These are phyloP conservation scores for Talaromyces funiculosus DNA, from an alignment of 2,329 filamentous ascomycete species.

Conservation along the genomic window DNA sequence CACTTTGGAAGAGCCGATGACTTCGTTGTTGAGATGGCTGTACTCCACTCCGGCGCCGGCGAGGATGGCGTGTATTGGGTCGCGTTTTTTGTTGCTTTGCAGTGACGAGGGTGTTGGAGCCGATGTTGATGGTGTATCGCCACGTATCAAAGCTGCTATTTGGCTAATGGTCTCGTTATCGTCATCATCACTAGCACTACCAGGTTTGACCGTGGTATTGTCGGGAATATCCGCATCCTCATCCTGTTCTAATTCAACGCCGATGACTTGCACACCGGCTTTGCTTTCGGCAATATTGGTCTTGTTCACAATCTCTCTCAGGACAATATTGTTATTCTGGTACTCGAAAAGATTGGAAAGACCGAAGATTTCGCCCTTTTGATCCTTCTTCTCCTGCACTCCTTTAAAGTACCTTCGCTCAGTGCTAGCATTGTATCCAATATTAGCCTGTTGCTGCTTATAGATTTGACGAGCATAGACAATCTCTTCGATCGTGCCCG, in stretches of 20 bases:
- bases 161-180: slow-evolving; percentile 67
- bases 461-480: slow-evolving; percentile 97
- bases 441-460: slow-evolving; percentile 98
- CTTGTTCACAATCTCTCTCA: slow-evolving; percentile 96
- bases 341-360: slow-evolving; percentile 81
- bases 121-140: slow-evolving; percentile 24
- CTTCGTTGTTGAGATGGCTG: slow-evolving; percentile 92
- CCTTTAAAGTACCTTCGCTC: slow-evolving; percentile 95
- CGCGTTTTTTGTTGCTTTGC: slow-evolving; percentile 47
- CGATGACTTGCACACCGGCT: slow-evolving; percentile 73
- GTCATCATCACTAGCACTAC: slow-evolving; percentile 39
- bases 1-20: slow-evolving; percentile 86
- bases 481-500: slow-evolving; percentile 93
- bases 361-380: slow-evolving; percentile 93
- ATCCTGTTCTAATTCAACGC: slow-evolving; percentile 64
- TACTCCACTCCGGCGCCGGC: slow-evolving; percentile 85
- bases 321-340: slow-evolving; percentile 68
- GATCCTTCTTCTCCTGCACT: slow-evolving; percentile 73
- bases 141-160: slow-evolving; percentile 58
- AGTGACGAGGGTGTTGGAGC: slow-evolving; percentile 14
- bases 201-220: slow-evolving; percentile 14
- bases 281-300: slow-evolving; percentile 93
- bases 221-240: slow-evolving; percentile 42
- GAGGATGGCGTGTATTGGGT: slow-evolving; percentile 84
- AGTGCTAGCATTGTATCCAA: slow-evolving; percentile 86